phyloP scores from a whole-genome alignment of 2,329 filamentous ascomycete genomes.

The Didymosphaeria variabile region DNA sequence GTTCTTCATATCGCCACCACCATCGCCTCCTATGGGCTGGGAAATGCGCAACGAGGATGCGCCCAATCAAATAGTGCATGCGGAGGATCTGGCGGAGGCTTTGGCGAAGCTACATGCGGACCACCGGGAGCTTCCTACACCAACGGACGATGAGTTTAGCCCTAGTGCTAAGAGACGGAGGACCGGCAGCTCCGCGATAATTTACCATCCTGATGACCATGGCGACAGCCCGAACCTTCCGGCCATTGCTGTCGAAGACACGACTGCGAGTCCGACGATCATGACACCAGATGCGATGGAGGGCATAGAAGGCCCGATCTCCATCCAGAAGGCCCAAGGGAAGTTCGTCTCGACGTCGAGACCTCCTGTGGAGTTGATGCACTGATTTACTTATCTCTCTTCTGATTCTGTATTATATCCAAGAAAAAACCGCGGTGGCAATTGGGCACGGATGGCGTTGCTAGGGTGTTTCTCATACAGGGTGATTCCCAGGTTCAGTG shows the following conservation, averaged over 20 bases:
- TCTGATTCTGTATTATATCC: conserved; percentile 27
- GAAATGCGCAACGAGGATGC: conserved; percentile 69
- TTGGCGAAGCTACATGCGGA: conserved; percentile 61
- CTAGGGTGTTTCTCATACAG: conserved; percentile 7
- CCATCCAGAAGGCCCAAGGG: conserved; percentile 45
- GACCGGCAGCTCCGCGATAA: conserved; percentile 66
- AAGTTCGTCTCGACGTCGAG: conserved; percentile 45
- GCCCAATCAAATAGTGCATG: conserved; percentile 72
- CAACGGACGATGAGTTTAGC: conserved; percentile 35
- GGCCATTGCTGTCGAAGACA: conserved; percentile 71
- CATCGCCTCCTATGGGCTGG: conserved; percentile 71
- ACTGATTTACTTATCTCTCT: conserved; percentile 24
- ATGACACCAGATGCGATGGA: conserved; percentile 58
- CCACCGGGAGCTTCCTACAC: conserved; percentile 34
- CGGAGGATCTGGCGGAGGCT: conserved; percentile 67
- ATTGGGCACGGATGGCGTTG: conserved; percentile 41
- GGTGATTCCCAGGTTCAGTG: neutral
- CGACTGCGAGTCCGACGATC: conserved; percentile 57
- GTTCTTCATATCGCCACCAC: conserved; percentile 73
- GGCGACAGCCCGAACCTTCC: conserved; percentile 67
- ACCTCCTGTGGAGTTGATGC: conserved; percentile 53
- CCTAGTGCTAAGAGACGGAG: conserved; percentile 41
- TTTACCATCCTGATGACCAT: conserved; percentile 70
- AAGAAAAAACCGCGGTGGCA: conserved; percentile 25
- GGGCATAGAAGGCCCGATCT: conserved; percentile 47